Evolutionary conservation across 164 flowering plant genomes (phyloP).

Genomic region (Piper betle): DNA sequence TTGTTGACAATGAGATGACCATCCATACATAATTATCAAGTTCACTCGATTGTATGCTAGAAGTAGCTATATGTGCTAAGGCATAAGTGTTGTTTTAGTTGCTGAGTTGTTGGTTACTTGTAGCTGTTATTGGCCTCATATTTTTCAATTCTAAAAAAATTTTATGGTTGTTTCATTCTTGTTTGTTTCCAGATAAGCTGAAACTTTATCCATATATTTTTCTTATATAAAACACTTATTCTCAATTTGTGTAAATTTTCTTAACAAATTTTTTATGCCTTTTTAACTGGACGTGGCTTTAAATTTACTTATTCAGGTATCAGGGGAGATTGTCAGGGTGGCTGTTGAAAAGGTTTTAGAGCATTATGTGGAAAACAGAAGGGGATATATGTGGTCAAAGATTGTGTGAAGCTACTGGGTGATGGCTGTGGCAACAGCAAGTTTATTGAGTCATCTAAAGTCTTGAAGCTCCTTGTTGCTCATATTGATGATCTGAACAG

Average conservation of each 20-base stretch:
- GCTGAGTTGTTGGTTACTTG: too few species aligned
- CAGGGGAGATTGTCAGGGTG: conserved; percentile 33
- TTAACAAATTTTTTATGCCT: background rate
- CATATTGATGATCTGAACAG: conserved; percentile 40
- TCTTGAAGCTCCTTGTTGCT: conserved; percentile 12
- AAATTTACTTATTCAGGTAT: conserved; percentile 27
- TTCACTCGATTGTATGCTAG: background rate
- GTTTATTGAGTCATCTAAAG: background rate
- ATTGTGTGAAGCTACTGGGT: conserved; percentile 13
- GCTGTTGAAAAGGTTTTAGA: conserved; percentile 32
- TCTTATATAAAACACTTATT: too few species aligned
- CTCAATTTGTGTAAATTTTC: background rate
- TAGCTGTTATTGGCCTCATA: too few species aligned
- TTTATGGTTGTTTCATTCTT: too few species aligned
- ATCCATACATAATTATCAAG: too few species aligned
- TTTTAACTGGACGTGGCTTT: background rate
- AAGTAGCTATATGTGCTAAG: background rate
- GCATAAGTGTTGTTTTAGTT: too few species aligned
- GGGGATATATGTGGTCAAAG: conserved; percentile 12
- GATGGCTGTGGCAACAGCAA: background rate
- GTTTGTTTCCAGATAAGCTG: background rate
- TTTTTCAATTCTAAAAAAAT: too few species aligned
- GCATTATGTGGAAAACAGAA: conserved; percentile 10
- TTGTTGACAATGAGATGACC: background rate
- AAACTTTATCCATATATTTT: background rate